A percentile compares a stretch with the other conserved stretches of the same genome.
Evolutionary conservation across 768 basidiomycete genomes (phyloP).

Genomic region (Panellus pusillus): DNA sequence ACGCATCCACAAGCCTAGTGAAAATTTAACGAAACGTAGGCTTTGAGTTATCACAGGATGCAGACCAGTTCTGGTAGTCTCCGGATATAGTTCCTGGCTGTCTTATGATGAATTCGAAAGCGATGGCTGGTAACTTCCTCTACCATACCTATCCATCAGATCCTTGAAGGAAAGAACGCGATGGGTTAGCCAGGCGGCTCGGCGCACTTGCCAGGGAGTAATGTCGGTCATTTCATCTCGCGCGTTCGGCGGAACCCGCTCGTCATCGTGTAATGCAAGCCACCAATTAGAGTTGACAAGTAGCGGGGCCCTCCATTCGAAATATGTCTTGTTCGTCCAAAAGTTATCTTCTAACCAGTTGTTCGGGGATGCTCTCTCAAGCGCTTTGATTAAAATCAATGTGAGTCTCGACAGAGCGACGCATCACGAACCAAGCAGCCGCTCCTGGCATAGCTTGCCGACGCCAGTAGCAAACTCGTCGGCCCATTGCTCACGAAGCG

Average conservation of each 20-base stretch:
- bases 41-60: neutral
- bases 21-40: neutral
- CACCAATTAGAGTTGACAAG: slow-evolving; percentile 96
- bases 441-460: slow-evolving; percentile 67
- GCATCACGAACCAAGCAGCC: slow-evolving; percentile 58
- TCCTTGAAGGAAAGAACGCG: slow-evolving; percentile 74
- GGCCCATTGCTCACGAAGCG: slow-evolving; percentile 57
- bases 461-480: slow-evolving; percentile 71
- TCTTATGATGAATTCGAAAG: slow-evolving; percentile 1
- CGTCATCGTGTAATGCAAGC: slow-evolving; percentile 81
- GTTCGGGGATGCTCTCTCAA: slow-evolving; percentile 79
- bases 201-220: slow-evolving; percentile 81
- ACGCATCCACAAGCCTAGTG: slow-evolving; percentile 62
- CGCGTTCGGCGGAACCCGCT: slow-evolving; percentile 51
- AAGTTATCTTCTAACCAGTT: slow-evolving; percentile 97
- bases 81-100: slow-evolving; percentile 70
- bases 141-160: slow-evolving; percentile 53
- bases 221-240: slow-evolving; percentile 44
- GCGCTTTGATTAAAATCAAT: slow-evolving; percentile 45
- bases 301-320: slow-evolving; percentile 83
- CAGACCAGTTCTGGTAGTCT: slow-evolving; percentile 70
- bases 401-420: slow-evolving; percentile 10
- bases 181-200: slow-evolving; percentile 80
- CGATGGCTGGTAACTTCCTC: no score
- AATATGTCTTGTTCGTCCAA: slow-evolving; percentile 87